A percentile compares a stretch with the other conserved stretches of the same genome.
Evolutionary conservation across 495 filamentous ascomycete species (phyloP).

Genomic region (Penicillium antarcticum): DNA sequence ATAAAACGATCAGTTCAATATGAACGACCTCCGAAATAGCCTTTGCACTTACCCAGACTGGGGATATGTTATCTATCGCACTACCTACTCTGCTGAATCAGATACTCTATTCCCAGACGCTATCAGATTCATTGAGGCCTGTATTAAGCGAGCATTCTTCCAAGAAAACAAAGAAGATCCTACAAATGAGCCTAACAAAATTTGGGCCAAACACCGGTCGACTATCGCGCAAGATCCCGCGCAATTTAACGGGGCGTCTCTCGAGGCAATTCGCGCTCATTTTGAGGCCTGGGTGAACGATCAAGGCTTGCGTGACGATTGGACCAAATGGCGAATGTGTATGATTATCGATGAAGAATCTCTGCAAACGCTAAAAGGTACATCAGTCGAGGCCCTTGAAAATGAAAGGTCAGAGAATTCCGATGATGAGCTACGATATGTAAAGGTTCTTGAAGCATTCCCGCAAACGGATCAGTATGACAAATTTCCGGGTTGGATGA

Average conservation of each 20-base stretch:
- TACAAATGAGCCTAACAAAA: background rate
- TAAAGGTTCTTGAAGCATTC: constrained; percentile 19
- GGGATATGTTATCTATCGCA: constrained; percentile 11
- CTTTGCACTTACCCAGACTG: constrained; percentile 6
- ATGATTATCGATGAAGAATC: constrained; percentile 11
- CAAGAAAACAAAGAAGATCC: background rate
- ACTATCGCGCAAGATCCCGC: constrained; percentile 8
- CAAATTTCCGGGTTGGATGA: constrained; percentile 16
- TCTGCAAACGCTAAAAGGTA: constrained; percentile 1
- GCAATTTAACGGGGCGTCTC: constrained; percentile 5
- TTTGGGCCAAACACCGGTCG: constrained; percentile 7
- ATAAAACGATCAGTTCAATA: background rate
- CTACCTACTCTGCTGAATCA: constrained; percentile 11
- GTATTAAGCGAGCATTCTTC: background rate
- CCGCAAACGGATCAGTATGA: constrained; percentile 11
- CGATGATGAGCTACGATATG: constrained; percentile 1
- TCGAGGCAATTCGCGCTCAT: constrained; percentile 13
- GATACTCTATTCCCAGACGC: constrained; percentile 4
- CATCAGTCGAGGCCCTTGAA: background rate
- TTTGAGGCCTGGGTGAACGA: constrained; percentile 11
- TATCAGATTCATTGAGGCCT: constrained; percentile 10
- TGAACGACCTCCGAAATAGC: constrained; percentile 7
- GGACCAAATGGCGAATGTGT: constrained; percentile 4
- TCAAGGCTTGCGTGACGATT: background rate
- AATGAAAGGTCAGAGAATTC: background rate